Percentiles rank a stretch among this genome's conserved stretches.
Evolutionary conservation across 768 basidiomycete genomes (phyloP).

Genomic region (Amanita thiersii): DNA sequence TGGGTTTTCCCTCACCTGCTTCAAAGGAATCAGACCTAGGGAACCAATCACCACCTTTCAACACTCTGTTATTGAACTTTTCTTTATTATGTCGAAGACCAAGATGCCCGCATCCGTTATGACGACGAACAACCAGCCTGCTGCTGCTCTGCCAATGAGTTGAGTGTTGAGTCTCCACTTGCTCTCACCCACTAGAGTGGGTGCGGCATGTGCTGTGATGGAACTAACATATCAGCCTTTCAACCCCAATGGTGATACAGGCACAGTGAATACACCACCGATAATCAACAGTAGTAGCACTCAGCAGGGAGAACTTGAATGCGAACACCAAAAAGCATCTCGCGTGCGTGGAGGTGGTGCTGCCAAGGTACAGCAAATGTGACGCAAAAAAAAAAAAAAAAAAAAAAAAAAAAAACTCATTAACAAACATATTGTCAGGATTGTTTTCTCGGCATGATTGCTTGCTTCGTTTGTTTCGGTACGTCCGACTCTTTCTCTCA

Average conservation of each 20-base stretch:
- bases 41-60: no score
- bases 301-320: conserved; percentile 21
- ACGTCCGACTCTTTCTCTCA: no score
- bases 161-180: conserved; percentile 12
- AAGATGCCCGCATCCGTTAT: conserved; percentile 20
- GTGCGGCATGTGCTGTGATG: no score
- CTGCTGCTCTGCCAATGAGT: conserved; percentile 59
- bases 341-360: conserved; percentile 39
- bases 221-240: no score
- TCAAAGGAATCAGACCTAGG: no score
- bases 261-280: conserved; percentile 33
- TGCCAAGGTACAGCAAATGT: conserved; percentile 53
- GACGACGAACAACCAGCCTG: conserved; percentile 45
- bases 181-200: no score
- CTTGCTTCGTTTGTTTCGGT: conserved; percentile 73
- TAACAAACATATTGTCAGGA: no score
- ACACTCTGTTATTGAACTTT: no score
- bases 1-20: no score
- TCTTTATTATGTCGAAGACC: conserved; percentile 7
- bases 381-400: no score
- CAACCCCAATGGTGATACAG: conserved; percentile 22
- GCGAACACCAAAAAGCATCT: conserved; percentile 39
- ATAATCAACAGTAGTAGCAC: conserved; percentile 12
- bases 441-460: conserved; percentile 53
- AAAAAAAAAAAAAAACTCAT: no score